Percentiles rank a stretch among this genome's conserved stretches.
phyloP scores from a whole-genome alignment of 495 filamentous ascomycete species.

The Podospora bellae-mahoneyi region DNA sequence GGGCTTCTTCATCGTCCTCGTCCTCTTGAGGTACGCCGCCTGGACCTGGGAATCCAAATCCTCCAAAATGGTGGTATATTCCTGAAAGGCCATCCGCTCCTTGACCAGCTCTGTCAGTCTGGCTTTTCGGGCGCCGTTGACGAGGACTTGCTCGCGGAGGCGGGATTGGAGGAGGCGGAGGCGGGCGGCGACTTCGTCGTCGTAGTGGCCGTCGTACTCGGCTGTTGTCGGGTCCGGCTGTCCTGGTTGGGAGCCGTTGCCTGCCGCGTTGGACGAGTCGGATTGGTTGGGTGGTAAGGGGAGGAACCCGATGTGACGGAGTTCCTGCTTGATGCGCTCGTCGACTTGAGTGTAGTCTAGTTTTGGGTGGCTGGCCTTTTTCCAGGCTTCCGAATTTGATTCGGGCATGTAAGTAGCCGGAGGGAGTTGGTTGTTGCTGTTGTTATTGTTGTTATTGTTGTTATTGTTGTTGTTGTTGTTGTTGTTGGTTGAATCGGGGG shows the following conservation, averaged over 20 bases:
- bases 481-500: constrained; percentile 8
- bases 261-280: constrained; percentile 21
- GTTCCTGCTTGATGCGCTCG: constrained; percentile 83
- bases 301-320: constrained; percentile 90
- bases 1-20: constrained; percentile 87
- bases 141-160: constrained; percentile 72
- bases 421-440: constrained; percentile 42
- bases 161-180: constrained; percentile 78
- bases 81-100: constrained; percentile 89
- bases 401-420: constrained; percentile 76
- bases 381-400: constrained; percentile 56
- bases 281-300: constrained; percentile 53
- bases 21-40: constrained; percentile 91
- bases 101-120: constrained; percentile 79
- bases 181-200: constrained; percentile 91
- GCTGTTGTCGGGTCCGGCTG: constrained; percentile 32
- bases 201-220: constrained; percentile 83
- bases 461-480: no score
- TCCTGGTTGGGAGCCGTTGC: constrained; percentile 43
- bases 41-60: constrained; percentile 95
- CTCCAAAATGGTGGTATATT: constrained; percentile 94
- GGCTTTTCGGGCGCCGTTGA: constrained; percentile 86
- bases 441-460: constrained; percentile 17
- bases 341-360: constrained; percentile 82
- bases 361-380: constrained; percentile 57